Percentiles rank a stretch among this genome's conserved stretches.
Evolutionary conservation across 2,329 filamentous ascomycete genomes (phyloP).

Genomic region (Aspergillus glaucus): DNA sequence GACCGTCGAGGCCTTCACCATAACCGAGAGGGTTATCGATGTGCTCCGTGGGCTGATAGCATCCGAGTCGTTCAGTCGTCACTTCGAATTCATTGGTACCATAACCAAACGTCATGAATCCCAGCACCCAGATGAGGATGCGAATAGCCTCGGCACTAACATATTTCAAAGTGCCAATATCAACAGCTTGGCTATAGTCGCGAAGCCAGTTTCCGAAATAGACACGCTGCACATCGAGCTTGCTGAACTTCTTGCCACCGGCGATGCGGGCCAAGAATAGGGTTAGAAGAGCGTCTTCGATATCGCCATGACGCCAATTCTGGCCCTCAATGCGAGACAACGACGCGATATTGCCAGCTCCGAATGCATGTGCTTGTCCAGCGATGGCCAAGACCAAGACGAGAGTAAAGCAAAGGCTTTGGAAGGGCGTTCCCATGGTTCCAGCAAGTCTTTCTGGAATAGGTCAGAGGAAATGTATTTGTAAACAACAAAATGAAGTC

Average conservation of each 20-base stretch:
- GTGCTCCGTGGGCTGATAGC: slow-evolving; percentile 76
- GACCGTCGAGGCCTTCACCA: slow-evolving; percentile 79
- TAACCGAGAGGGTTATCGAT: slow-evolving; percentile 79
- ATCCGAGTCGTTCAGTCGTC: slow-evolving; percentile 69
- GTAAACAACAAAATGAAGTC: not conserved
- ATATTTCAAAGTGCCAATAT: slow-evolving; percentile 85
- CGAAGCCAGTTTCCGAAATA: slow-evolving; percentile 96
- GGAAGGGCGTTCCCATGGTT: slow-evolving; percentile 16
- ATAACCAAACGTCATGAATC: slow-evolving; percentile 77
- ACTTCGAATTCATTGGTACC: slow-evolving; percentile 82
- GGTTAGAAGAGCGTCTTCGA: slow-evolving; percentile 80
- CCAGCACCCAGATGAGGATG: slow-evolving; percentile 79
- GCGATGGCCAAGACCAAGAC: slow-evolving; percentile 60
- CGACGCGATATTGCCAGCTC: slow-evolving; percentile 81
- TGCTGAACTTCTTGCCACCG: slow-evolving; percentile 76
- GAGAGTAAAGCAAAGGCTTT: slow-evolving; percentile 26
- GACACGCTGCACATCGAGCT: slow-evolving; percentile 78
- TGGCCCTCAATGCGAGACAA: slow-evolving; percentile 74
- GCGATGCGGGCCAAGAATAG: slow-evolving; percentile 59
- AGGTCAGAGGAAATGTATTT: not conserved
- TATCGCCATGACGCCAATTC: slow-evolving; percentile 88
- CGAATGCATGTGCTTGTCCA: slow-evolving; percentile 67
- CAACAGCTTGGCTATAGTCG: slow-evolving; percentile 90
- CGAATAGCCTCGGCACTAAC: slow-evolving; percentile 88
- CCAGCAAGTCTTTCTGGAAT: not conserved